Evolutionary conservation across 2,329 filamentous ascomycete genomes (phyloP), one percentile per base, ranked within the genome.

Genomic region (Cytospora piceae): DNA sequence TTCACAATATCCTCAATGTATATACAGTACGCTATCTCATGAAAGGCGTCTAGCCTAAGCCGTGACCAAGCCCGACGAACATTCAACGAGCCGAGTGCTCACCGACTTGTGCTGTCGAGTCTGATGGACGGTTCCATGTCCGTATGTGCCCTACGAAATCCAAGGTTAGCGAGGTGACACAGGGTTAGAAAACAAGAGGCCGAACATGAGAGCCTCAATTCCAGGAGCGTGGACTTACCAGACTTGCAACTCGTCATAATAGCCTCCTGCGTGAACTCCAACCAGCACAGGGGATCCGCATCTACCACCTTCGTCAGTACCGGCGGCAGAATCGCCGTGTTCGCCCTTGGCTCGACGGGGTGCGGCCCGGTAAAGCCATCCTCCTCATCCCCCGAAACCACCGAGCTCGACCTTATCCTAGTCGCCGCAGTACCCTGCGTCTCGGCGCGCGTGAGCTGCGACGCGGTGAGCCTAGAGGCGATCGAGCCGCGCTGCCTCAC

Each of bases 161-260:
- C 27, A 57, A 24, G n/a, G 65, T 62, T 46, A 61, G 61, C 56
- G 29, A 46, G 56, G 39, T 20, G 56, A 20, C 24, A 37, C 55
- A 49, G 14, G 52, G 22, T 59, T 12, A 32, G 20, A 32, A n/a
- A 15, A 42, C 15, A 31, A 34, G 24, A 51, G 14, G n/a, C 29
- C 4, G 9, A 64, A 27, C 27, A 49, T 37, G 32, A 5, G 22
- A 32, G 7, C 39, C 39, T 15, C 31, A n/a, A 27, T 5, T 14
- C 52, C 15, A 22, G 22, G 15, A 17, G 22, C 24, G 24, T 17
- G 17, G 31, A 82, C 89, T 77, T 81, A 96, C 94, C 94, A 79
- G 89, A 91, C 74, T 93, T 91, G 79, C 93, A 97, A 70, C 92
- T 93, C 42, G 93, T 97, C 73, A 98, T 89, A 70, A 99, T 97